Conservation (phyloP, 345 rosid species). For the Eucalyptus regnans region DNA sequence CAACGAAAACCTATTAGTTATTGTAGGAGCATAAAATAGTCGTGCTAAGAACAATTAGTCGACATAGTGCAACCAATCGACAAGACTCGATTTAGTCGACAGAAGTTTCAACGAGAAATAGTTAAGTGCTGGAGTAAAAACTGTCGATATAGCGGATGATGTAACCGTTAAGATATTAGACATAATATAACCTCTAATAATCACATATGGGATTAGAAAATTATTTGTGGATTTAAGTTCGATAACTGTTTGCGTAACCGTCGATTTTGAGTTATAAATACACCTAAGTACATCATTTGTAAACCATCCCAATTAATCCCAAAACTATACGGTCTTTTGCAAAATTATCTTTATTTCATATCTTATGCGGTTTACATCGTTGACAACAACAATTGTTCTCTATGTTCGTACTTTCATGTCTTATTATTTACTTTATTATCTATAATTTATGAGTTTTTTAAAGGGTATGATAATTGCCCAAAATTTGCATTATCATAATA, state of each 20-base stretch:
- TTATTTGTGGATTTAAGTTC: background rate
- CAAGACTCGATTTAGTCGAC: background rate
- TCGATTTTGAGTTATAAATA: background rate
- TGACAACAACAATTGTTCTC: fast-evolving
- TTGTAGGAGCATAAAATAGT: background rate
- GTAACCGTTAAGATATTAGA: background rate
- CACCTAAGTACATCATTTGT: background rate
- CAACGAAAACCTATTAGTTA: background rate
- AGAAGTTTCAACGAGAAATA: background rate
- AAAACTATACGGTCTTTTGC: background rate
- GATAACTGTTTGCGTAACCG: background rate
- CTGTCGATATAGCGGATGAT: background rate
- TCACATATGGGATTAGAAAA: background rate
- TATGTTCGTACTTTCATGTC: background rate
- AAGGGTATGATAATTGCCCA: no score
- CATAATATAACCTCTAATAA: background rate
- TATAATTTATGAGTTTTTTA: no score
- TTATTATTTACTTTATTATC: no score
- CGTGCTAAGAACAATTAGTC: background rate
- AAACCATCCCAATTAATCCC: background rate
- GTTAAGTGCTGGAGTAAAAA: background rate
- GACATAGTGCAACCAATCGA: background rate
- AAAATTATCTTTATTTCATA: background rate
- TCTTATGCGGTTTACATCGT: fast-evolving
- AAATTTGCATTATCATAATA: no score